These are phyloP conservation scores for Ceratocystis albifundus DNA, from an alignment of 2,329 filamentous ascomycete genomes.

Conservation along the genomic window DNA sequence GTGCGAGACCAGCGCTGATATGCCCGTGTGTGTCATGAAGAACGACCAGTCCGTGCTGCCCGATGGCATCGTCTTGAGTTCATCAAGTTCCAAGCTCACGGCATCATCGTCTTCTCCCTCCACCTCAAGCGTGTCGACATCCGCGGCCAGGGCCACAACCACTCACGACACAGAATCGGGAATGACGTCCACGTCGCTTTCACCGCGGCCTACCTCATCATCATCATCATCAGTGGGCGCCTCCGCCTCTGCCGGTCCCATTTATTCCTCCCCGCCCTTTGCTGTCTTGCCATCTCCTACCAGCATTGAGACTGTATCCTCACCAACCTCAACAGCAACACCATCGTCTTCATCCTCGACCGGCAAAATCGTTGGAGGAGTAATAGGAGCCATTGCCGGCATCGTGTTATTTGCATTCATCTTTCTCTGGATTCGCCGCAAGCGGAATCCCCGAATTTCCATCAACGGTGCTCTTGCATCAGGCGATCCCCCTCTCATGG, in stretches of 20 bases:
- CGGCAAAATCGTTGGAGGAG: conserved; percentile 38
- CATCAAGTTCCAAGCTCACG: conserved; percentile 22
- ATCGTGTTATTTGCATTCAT: conserved; percentile 33
- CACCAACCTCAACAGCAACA: conserved; percentile 1
- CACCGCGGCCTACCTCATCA: not conserved
- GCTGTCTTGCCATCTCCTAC: conserved; percentile 4
- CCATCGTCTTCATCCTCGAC: conserved; percentile 26
- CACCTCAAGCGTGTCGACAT: conserved; percentile 25
- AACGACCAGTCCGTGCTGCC: conserved; percentile 39
- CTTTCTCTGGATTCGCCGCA: conserved; percentile 33
- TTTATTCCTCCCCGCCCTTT: not conserved
- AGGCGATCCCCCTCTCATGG: conserved; percentile 14
- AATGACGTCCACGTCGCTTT: conserved; percentile 23
- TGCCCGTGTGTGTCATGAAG: conserved; percentile 39
- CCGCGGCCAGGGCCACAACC: conserved; percentile 21
- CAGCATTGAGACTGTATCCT: not conserved
- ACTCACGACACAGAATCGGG: conserved; percentile 26
- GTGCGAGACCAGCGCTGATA: conserved; percentile 35
- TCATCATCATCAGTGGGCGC: conserved; percentile 25
- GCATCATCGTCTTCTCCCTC: conserved; percentile 18
- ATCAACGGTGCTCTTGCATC: conserved; percentile 18
- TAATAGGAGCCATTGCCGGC: conserved; percentile 37
- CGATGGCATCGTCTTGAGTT: conserved; percentile 27
- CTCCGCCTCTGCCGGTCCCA: not conserved
- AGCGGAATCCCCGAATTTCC: conserved; percentile 25